Evolutionary conservation across 1,139 yeast genomes (phyloP), one percentile per base, ranked within the genome.

Genomic region (Yamadazyma mexicana): DNA sequence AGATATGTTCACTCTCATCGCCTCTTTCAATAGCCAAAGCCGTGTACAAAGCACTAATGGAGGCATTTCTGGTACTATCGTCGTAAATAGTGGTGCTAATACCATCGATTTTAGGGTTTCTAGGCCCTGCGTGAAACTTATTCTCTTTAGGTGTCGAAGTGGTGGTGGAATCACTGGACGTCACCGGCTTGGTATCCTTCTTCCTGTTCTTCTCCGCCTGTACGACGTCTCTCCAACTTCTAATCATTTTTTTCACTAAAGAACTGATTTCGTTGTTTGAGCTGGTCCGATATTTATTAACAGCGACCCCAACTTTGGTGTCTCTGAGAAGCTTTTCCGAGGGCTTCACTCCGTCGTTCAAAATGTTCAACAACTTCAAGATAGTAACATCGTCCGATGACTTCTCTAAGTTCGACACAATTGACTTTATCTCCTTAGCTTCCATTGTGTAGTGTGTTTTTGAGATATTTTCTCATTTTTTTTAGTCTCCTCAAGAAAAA

Each of bases 241-340:
- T 79, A 54, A 92, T 89, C 70, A 88, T 87, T 53, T 79, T 80
- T 61, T 86, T 87, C 24, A 91, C 98, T 38, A 85, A 66, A 5
- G 77, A 65, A 14, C 82, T 73, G 36, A 92, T 81, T 45, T 83
- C 87, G 17, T 73, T 53, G 58, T 86, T 87, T 17, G 70, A 55
- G 48, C 87, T 87, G 9, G 84, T 66, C 50, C 95, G 77, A 56
- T 84, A 80, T 63, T 88, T 89, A 65, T 94, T 94, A 34, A 92
- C 98, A 5, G 92, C 94, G 18, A 92, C 94, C 45, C 98, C 98
- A n/a, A 92, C 92, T 62, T 88, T 89, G n/a, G 98, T 92, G 58
- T 91, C 85, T 56, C 96, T 73, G 39, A 92, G 70, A 31, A 91
- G 73, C 57, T 82, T 79, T 59, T 92, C 98, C 1, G 95, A 82